Evolutionary conservation across 140 eudicot species (phyloP).

Genomic region (Anethum foeniculum): DNA sequence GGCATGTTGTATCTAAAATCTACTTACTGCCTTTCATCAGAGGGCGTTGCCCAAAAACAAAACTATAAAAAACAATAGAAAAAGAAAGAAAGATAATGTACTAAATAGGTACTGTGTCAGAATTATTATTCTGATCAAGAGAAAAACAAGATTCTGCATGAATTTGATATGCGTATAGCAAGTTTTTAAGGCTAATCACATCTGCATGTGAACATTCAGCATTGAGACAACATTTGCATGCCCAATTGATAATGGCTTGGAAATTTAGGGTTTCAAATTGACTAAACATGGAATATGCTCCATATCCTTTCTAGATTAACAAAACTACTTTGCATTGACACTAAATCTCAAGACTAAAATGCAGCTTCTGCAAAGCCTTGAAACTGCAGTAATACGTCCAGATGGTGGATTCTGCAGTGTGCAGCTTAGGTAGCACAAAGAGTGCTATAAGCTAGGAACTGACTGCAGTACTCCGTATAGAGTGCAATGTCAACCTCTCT

Average conservation of each 20-base stretch:
- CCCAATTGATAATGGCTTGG: slow-evolving; percentile 36
- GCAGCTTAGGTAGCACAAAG: slow-evolving; percentile 31
- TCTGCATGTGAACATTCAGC: too few relatives aligned
- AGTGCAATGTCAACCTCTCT: slow-evolving; percentile 45
- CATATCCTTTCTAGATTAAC: slow-evolving; percentile 37
- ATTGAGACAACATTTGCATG: slow-evolving; percentile 42
- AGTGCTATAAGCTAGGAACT: slow-evolving; percentile 28
- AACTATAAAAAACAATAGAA: too few relatives aligned
- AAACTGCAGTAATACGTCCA: slow-evolving; percentile 43
- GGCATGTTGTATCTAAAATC: too few relatives aligned
- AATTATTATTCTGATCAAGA: too few relatives aligned
- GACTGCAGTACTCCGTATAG: slow-evolving; percentile 40
- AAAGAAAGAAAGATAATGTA: neutral
- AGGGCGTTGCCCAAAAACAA: too few relatives aligned
- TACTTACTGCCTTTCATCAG: too few relatives aligned
- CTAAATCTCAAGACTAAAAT: slow-evolving; percentile 15
- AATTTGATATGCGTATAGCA: too few relatives aligned
- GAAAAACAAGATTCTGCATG: too few relatives aligned
- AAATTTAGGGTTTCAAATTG: slow-evolving; percentile 68
- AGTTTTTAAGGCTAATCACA: too few relatives aligned
- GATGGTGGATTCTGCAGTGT: slow-evolving; percentile 35
- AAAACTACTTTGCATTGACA: slow-evolving; percentile 35
- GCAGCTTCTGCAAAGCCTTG: slow-evolving; percentile 35
- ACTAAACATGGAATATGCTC: slow-evolving; percentile 58
- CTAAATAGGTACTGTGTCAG: too few relatives aligned